A percentile compares a stretch with the other conserved stretches of the same genome.
Conservation (phyloP, 75 land plant species). For the Picea sitchensis region DNA sequence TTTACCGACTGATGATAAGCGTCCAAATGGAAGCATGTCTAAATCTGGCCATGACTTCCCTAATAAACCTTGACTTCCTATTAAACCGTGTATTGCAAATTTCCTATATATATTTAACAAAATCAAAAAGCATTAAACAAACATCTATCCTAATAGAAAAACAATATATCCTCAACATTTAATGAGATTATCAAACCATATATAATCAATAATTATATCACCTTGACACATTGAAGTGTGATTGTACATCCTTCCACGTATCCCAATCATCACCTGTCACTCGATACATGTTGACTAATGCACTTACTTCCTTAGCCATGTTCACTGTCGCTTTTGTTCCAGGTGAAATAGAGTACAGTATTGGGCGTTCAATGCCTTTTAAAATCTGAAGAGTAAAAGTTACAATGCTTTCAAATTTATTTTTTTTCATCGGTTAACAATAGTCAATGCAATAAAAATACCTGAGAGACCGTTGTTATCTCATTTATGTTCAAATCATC, state of each 20-base stretch:
- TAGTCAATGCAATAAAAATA: constrained; percentile 8
- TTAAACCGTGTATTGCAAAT: constrained; percentile 56
- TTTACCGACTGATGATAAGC: constrained; percentile 20
- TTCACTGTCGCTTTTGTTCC: constrained; percentile 61
- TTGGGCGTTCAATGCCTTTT: constrained; percentile 45
- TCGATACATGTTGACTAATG: constrained; percentile 74
- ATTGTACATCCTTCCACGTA: constrained; percentile 55
- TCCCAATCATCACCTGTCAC: constrained; percentile 95
- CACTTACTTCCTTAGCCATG: constrained; percentile 51
- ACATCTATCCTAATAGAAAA: too few relatives aligned
- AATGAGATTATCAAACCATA: too few relatives aligned
- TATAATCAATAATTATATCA: neutral
- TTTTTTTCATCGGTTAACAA: too few relatives aligned
- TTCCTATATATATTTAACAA: constrained; percentile 38
- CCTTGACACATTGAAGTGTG: constrained; percentile 80
- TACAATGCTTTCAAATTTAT: too few relatives aligned
- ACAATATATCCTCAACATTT: too few relatives aligned
- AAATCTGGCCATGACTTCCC: constrained; percentile 99
- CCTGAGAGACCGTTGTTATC: constrained; percentile 69
- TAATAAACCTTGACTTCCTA: constrained; percentile 58
- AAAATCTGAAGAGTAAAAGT: constrained; percentile 35
- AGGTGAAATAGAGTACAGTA: constrained; percentile 82
- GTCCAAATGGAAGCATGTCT: constrained; percentile 97
- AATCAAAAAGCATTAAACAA: too few relatives aligned
- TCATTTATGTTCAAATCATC: constrained; percentile 64